A percentile compares a stretch with the other conserved stretches of the same genome.
Evolutionary conservation across 345 rosid species (phyloP).

Genomic region (Noccaea bulbosa): DNA sequence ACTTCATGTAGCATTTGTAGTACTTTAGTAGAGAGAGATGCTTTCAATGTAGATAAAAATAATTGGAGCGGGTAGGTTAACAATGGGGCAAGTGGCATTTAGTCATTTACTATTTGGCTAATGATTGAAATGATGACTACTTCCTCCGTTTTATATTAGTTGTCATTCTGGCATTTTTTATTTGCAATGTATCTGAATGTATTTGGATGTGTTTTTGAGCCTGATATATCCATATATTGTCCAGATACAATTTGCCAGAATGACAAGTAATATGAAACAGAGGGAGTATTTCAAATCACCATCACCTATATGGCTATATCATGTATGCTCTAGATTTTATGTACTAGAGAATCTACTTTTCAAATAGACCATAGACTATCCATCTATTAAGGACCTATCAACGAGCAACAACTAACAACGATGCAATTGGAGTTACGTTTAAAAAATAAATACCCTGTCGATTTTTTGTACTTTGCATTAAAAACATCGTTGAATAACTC

Average conservation of each 20-base stretch:
- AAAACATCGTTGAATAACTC: too few relatives aligned
- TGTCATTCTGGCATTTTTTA: too few relatives aligned
- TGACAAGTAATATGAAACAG: too few relatives aligned
- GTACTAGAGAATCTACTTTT: constrained; percentile 33
- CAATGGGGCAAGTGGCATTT: constrained; percentile 32
- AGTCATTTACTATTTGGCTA: constrained; percentile 40
- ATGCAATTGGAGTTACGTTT: background rate
- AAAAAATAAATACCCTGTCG: too few relatives aligned
- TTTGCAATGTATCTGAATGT: too few relatives aligned
- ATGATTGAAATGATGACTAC: constrained; percentile 40
- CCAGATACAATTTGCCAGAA: too few relatives aligned
- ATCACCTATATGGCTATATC: constrained; percentile 7
- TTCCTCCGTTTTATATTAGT: too few relatives aligned
- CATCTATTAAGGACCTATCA: constrained; percentile 1
- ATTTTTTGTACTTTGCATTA: too few relatives aligned
- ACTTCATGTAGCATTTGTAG: too few relatives aligned
- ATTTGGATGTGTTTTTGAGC: too few relatives aligned
- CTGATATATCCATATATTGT: too few relatives aligned
- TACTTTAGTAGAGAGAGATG: constrained; percentile 1
- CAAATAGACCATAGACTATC: constrained; percentile 2
- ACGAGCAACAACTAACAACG: constrained; percentile 5
- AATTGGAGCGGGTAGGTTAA: constrained; percentile 33
- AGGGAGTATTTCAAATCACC: constrained; percentile 28
- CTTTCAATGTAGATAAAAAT: constrained; percentile 23
- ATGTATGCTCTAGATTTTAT: constrained; percentile 31